Base-by-base conservation (phyloP, 257 asterid species). In the Echium plantagineum region DNA sequence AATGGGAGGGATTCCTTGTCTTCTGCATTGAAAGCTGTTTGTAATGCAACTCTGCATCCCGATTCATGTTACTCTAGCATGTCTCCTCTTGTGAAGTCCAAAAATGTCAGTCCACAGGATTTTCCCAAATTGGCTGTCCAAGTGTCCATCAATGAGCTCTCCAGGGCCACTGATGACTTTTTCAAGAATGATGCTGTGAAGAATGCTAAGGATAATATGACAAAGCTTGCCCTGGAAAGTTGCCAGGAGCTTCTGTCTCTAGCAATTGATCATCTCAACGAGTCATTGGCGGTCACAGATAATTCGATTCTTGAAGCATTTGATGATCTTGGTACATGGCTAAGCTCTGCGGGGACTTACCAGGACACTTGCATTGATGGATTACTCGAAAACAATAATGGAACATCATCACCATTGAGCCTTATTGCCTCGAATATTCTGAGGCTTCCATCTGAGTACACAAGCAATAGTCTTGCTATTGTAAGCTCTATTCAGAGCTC, bases 361-460 rank as follows among this genome's bases (percentile, higher is more conserved):
- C 94, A 77, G 52, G 77, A 84, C 20, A 86, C 97, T 4, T 89
- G 97, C 77, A 52, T 84, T 0, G 95, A 84, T 24, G 88, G 78
- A 2, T 35, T 89, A 32, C 1, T 32, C 42, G 42, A 32, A 32
- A 32, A 6, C 19, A 74, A 63, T 7, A 57, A 21, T 24, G 66
- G 61, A 2, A 58, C 77, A 1, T 21, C 30, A 0, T 65, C n/a
- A 42, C 42, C 42, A 32, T 26, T 75, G 63, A 59, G 57, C 3
- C 54, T 0, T 9, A 17, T 69, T 5, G 69, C 54, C 7, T 59
- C 10, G 0, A 73, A 71, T 0, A 60, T 56, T n/a, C 68, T 89
- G n/a, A 81, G 75, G 71, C 87, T 82, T 56, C 78, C 93, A 0
- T 72, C 71, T 0, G 77, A 76, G 74, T 81, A 71, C 70, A 83